phyloP scores from a whole-genome alignment of 1,284 basidiomycete genomes.

The Microbotryum silenes-acaulis region DNA sequence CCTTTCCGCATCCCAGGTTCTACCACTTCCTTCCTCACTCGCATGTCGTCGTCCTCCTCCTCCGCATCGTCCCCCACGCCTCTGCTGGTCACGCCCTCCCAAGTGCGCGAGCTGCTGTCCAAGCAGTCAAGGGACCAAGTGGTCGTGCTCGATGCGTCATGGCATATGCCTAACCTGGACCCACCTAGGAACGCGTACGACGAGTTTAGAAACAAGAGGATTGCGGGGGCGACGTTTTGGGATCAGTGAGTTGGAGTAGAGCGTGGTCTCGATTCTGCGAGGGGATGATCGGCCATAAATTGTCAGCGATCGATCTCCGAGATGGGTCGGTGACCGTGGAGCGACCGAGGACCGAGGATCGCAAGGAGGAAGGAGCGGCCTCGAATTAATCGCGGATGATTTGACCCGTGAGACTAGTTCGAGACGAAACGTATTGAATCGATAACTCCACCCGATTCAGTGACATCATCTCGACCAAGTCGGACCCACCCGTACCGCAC shows the following conservation, averaged over 20 bases:
- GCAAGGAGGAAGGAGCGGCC: too few species aligned
- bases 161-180: conserved; percentile 78
- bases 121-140: not conserved
- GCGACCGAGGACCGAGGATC: too few species aligned
- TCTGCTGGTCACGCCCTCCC: conserved; percentile 21
- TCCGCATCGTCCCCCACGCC: not conserved
- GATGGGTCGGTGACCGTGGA: too few species aligned
- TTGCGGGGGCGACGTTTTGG: conserved; percentile 68
- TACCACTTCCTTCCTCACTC: not conserved
- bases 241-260: conserved; percentile 48
- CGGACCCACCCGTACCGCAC: conserved; percentile 72
- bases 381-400: too few species aligned
- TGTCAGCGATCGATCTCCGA: not conserved
- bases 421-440: too few species aligned
- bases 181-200: conserved; percentile 50
- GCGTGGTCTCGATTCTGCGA: not conserved
- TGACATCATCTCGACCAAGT: conserved; percentile 51
- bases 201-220: conserved; percentile 60
- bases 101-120: conserved; percentile 15
- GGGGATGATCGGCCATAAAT: not conserved
- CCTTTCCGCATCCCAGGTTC: not conserved
- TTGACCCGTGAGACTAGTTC: too few species aligned
- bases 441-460: not conserved
- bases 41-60: not conserved
- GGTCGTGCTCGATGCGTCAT: conserved; percentile 56